Evolutionary conservation across 1,284 basidiomycete genomes (phyloP).

Genomic region (Abortiporus biennis): DNA sequence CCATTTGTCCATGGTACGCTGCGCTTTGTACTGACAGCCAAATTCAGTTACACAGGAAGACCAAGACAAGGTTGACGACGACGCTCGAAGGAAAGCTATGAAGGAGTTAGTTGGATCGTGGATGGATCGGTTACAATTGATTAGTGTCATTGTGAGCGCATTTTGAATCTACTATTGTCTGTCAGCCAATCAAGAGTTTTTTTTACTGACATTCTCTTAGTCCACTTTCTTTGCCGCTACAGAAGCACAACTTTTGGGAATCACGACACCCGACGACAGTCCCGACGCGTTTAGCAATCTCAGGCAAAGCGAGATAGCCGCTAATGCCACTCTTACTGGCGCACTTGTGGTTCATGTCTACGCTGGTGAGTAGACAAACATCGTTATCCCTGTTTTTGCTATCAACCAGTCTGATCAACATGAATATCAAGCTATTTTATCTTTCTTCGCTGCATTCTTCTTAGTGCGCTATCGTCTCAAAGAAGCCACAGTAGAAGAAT

Average conservation of each 20-base stretch:
- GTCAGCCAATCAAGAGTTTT: background rate
- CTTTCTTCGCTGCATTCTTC: constrained; percentile 28
- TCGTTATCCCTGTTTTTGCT: background rate
- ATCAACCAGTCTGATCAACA: background rate
- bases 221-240: constrained; percentile 33
- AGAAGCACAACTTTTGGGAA: constrained; percentile 27
- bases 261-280: constrained; percentile 14
- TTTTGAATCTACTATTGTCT: background rate
- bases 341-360: constrained; percentile 32
- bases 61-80: constrained; percentile 10
- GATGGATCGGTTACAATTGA: constrained; percentile 25
- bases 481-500: constrained; percentile 16
- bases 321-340: constrained; percentile 26
- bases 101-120: constrained; percentile 24
- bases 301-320: constrained; percentile 17
- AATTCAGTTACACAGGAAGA: constrained; percentile 11
- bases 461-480: constrained; percentile 26
- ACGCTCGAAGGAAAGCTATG: constrained; percentile 19
- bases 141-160: constrained; percentile 22
- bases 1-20: background rate
- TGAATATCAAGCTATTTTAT: constrained; percentile 19
- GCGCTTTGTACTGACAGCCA: too few species aligned
- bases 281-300: constrained; percentile 12
- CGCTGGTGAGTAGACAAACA: constrained; percentile 19
- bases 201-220: constrained; percentile 20